A percentile compares a stretch with the other conserved stretches of the same genome.
phyloP scores from a whole-genome alignment of 2,329 filamentous ascomycete genomes.

The Colletotrichum sp. region DNA sequence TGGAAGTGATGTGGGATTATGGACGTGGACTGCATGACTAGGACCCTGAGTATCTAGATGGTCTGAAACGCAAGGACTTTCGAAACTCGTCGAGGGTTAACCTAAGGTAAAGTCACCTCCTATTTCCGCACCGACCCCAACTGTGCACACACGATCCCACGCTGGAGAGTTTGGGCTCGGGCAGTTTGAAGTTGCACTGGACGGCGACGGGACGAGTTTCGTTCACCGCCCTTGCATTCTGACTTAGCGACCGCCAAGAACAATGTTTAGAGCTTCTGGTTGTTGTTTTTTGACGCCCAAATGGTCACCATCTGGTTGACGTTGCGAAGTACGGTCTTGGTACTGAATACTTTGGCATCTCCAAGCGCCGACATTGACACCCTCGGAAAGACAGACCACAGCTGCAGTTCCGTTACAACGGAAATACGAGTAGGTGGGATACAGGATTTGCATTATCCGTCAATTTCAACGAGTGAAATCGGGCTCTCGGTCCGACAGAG shows the following conservation, averaged over 20 bases:
- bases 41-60: slow-evolving; percentile 16
- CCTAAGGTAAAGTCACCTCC: not conserved
- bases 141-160: not conserved
- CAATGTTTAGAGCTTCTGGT: not conserved
- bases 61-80: slow-evolving; percentile 12
- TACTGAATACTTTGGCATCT: not conserved
- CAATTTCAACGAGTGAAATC: not conserved
- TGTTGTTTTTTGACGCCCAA: not conserved
- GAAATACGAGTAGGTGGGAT: not conserved
- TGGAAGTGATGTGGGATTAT: not conserved
- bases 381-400: not conserved
- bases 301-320: not conserved
- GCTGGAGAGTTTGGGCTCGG: not conserved
- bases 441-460: not conserved
- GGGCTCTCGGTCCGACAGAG: not conserved
- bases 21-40: slow-evolving; percentile 11
- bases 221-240: not conserved
- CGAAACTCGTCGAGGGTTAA: slow-evolving; percentile 9
- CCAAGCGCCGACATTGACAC: not conserved
- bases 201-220: not conserved
- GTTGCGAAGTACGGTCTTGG: not conserved
- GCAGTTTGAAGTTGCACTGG: not conserved
- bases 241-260: not conserved
- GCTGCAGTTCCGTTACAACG: not conserved
- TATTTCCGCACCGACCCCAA: not conserved